Conservation (phyloP, 2,329 filamentous ascomycete species). For the Beauveria sp. region DNA sequence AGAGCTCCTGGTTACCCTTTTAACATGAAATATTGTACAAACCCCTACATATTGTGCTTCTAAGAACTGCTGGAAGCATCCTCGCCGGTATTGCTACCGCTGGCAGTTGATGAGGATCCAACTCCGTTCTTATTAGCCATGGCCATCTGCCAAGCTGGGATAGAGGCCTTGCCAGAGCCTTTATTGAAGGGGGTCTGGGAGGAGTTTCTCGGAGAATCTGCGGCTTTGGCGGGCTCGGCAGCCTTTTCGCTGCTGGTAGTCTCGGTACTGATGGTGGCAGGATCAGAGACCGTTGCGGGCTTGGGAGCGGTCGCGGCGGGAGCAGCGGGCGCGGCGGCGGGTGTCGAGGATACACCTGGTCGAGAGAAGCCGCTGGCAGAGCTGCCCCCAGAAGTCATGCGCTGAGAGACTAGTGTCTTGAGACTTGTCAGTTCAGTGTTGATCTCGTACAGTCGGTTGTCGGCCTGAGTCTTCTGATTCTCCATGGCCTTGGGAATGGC, state of each 20-base stretch:
- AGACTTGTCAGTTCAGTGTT: constrained; percentile 83
- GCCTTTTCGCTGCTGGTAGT: constrained; percentile 19
- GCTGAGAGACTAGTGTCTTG: constrained; percentile 71
- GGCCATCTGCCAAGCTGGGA: constrained; percentile 74
- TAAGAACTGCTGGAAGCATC: constrained; percentile 15
- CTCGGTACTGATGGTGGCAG: constrained; percentile 19
- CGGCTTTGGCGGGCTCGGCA: constrained; percentile 18
- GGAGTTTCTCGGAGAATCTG: constrained; percentile 26
- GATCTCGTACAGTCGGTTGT: constrained; percentile 75
- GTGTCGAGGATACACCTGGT: not conserved
- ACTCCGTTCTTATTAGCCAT: constrained; percentile 45
- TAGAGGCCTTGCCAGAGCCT: constrained; percentile 52
- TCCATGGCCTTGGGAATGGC: constrained; percentile 83
- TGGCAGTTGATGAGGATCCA: constrained; percentile 19
- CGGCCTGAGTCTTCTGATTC: constrained; percentile 76
- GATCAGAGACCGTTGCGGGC: constrained; percentile 14
- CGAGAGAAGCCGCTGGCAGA: constrained; percentile 12
- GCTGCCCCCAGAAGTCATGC: constrained; percentile 38
- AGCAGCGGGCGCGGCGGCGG: not conserved
- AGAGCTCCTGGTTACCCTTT: not conserved
- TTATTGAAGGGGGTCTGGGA: constrained; percentile 22
- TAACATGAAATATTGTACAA: constrained; percentile 8
- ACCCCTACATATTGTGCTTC: not conserved
- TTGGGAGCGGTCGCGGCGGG: not conserved
- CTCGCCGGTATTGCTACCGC: constrained; percentile 17